Evolutionary conservation across 169 alveolate genomes (phyloP), one percentile per base, ranked within the genome.

Genomic region (Plasmodium vivax): DNA sequence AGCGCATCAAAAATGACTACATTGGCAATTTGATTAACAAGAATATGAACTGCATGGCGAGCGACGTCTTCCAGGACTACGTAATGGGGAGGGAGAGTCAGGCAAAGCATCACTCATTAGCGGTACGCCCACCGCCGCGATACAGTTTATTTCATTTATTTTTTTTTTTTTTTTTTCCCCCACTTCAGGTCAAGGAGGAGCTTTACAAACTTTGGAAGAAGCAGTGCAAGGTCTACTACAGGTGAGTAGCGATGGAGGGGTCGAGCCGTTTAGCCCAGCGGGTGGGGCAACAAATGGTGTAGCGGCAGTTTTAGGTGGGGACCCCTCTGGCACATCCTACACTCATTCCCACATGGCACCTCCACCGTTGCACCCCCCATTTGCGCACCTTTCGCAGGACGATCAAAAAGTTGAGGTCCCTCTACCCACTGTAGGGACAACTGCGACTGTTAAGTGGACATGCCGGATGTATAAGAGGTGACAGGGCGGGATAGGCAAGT

Each of bases 21-120:
- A 88, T 88, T 3, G 90, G 94, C 1, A 80, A 80, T 34, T 16
- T 88, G 34, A 88, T 88, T 6, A 88, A 88, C 54, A 88, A 88
- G 19, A 88, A 88, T 23, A 77, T 81, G 68, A 88, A 80, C 47
- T 88, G 94, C 54, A 88, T 80, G 94, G 82, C 94, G 3, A 80
- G 91, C 45, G 94, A 88, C 54, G 90, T 88, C 7, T 88, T 88
- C 90, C 88, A 80, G 19, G 94, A 88, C 68, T 88, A 88, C 12
- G 94, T 88, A 51, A 88, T 32, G 85, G 8, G 14, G 14, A 34
- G 34, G 16, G 62, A 19, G 62, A 51, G 3, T 1, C 62, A 4
- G 2, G 3, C 62, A 16, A n/a, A n/a, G 27, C n/a, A 47, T 1
- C 30, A 62, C 34, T 36, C 3, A 62, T 62, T 27, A 62, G 3